phyloP scores from a whole-genome alignment of 257 asterid species.

The Agastache rugosa region DNA sequence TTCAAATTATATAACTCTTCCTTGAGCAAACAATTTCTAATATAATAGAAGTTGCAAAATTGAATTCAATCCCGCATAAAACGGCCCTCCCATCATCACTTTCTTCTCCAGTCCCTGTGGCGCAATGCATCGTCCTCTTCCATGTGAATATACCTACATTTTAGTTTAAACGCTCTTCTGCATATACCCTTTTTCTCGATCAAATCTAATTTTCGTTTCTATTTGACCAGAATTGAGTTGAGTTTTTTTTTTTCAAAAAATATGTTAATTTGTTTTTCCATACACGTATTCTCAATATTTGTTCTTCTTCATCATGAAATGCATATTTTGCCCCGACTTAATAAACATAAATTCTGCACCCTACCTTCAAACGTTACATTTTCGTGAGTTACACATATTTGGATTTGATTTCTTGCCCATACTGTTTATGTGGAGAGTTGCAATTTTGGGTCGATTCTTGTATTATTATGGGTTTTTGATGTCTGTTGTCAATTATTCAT shows the following conservation, averaged over 20 bases:
- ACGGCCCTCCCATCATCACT: slow-evolving; percentile 38
- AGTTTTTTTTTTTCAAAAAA: not conserved
- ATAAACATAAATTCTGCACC: not conserved
- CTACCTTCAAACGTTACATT: not conserved
- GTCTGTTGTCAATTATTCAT: slow-evolving; percentile 15
- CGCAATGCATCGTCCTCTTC: slow-evolving; percentile 13
- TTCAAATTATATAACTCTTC: no score
- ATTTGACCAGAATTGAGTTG: not conserved
- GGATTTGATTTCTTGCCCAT: slow-evolving; percentile 11
- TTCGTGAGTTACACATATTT: not conserved
- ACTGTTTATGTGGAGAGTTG: not conserved
- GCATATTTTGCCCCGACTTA: slow-evolving; percentile 6
- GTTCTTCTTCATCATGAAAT: slow-evolving; percentile 14
- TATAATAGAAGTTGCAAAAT: not conserved
- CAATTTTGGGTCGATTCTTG: slow-evolving; percentile 6
- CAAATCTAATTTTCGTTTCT: not conserved
- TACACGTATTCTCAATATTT: not conserved
- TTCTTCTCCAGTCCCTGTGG: slow-evolving; percentile 9
- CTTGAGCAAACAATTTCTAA: no score
- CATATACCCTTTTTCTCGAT: not conserved
- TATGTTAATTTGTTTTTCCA: slow-evolving; percentile 2
- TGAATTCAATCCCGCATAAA: slow-evolving; percentile 20
- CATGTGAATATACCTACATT: slow-evolving; percentile 9
- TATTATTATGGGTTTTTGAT: slow-evolving; percentile 14
- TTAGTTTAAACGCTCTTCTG: not conserved